Base-by-base conservation (phyloP, 1,284 basidiomycete genomes). In the Gomphus bonarii region DNA sequence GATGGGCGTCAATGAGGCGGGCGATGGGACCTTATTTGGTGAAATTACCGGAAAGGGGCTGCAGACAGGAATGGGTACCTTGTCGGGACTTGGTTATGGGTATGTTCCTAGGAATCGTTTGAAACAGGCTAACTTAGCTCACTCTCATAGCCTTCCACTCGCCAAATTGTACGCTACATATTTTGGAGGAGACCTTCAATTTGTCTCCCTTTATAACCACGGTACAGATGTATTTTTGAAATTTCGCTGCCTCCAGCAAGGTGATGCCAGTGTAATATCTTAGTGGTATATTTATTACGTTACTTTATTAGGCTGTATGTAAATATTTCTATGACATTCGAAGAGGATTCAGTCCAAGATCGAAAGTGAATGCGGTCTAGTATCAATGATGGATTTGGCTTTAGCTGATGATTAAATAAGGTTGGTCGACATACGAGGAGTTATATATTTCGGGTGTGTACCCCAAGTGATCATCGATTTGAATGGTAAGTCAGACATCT, bases 1-100 rank as follows among this genome's bases (percentile, higher is more conserved):
- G n/a, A 70, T 85, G 35, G 78, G 72, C 36, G 67, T 62, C 1
- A 70, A 67, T n/a, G 73, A 72, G 22, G 68, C 71, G n/a, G 74
- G 75, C 4, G 78, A 76, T 28, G 77, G 73, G 3, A 78, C 80
- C 63, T 68, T 90, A 35, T 90, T 92, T 64, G 76, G 78, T 25
- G 87, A 88, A 66, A 88, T 91, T 47, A 82, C 85, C 3, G 77
- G 79, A 0, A 84, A 85, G 64, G 86, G 86, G 3, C 65, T 94
- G 44, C 85, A 90, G 65, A 83, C 80, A 53, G 80, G 79, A 44
- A 69, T 85, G 67, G 88, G 88, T 10, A 89, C 87, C 1, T 82
- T 92, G 60, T 86, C 87, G 1, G 88, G 89, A 1, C 70, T 94
- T 42, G 92, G 91, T 2, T 91, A 91, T 63, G 90, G 90, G 68